Evolutionary conservation across 768 basidiomycete genomes (phyloP).

Genomic region (Hericium rajendrae): DNA sequence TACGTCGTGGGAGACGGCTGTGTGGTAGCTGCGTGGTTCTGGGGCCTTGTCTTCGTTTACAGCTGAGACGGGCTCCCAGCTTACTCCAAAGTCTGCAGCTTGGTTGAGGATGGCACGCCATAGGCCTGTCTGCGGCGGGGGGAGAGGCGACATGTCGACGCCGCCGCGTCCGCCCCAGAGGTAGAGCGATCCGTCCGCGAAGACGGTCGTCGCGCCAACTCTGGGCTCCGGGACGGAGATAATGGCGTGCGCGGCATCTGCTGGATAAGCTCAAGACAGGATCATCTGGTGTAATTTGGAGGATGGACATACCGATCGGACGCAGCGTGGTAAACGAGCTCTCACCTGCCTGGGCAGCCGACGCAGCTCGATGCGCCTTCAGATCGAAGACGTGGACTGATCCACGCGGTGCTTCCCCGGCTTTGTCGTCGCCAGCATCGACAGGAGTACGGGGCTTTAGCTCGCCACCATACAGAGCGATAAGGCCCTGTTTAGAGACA

Average conservation of each 20-base stretch:
- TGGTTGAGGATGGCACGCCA: not conserved
- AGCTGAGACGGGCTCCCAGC: not conserved
- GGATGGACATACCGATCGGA: not conserved
- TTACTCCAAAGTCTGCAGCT: not conserved
- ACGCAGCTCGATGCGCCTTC: not conserved
- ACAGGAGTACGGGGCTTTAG: conserved; percentile 32
- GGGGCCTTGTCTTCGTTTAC: conserved; percentile 23
- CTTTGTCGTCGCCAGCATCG: conserved; percentile 16
- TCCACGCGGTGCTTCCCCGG: not conserved
- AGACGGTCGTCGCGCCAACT: conserved; percentile 3
- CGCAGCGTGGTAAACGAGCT: not conserved
- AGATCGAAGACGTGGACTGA: not conserved
- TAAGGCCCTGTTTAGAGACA: conserved; percentile 19
- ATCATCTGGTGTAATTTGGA: not conserved
- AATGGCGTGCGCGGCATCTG: too few relatives aligned
- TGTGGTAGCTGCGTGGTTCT: conserved; percentile 27
- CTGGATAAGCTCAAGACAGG: too few relatives aligned
- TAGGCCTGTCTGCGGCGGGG: conserved; percentile 11
- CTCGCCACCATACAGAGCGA: conserved; percentile 35
- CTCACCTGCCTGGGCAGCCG: not conserved
- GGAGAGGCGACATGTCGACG: conserved; percentile 27
- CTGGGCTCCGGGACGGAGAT: not conserved
- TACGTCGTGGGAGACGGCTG: conserved; percentile 22
- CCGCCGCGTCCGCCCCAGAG: conserved; percentile 40
- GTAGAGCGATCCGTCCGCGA: conserved; percentile 23